Evolutionary conservation across 78 protist genomes (phyloP).

Genomic region (Isochrysis galbana): DNA sequence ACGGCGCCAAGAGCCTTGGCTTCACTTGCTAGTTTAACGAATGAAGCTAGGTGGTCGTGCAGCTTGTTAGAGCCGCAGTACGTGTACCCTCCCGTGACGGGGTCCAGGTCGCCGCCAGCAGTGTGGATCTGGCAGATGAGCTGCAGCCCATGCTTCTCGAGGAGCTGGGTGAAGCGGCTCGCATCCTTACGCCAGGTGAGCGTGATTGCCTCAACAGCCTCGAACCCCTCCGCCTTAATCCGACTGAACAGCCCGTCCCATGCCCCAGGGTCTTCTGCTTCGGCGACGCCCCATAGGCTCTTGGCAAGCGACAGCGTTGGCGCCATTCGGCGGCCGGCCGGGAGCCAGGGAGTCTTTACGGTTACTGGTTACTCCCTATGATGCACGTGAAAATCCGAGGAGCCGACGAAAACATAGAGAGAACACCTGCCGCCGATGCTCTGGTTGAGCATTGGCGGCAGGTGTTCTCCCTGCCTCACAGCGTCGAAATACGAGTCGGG

Average conservation of each 20-base stretch:
- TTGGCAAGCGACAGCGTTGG: not conserved
- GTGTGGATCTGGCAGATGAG: conserved; percentile 10
- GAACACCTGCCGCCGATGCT: no score
- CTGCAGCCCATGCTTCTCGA: not conserved
- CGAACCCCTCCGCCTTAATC: conserved; percentile 5
- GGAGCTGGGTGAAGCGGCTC: not conserved
- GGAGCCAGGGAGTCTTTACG: no score
- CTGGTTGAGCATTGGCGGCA: no score
- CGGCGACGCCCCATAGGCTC: not conserved
- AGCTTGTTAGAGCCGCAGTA: not conserved
- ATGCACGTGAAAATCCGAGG: no score
- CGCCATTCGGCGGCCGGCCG: no score
- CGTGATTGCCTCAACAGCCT: not conserved
- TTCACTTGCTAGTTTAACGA: not conserved
- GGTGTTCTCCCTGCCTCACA: no score
- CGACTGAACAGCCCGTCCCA: not conserved
- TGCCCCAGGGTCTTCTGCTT: not conserved
- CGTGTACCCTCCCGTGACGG: not conserved
- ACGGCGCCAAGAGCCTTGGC: not conserved
- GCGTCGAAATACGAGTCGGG: no score
- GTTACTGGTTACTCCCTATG: no score
- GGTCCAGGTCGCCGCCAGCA: not conserved
- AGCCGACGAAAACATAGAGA: no score
- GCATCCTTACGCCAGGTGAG: not conserved
- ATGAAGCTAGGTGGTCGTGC: not conserved